Base-by-base conservation (phyloP, 805 yeast genomes). In the Yarrowia keelungensis region DNA sequence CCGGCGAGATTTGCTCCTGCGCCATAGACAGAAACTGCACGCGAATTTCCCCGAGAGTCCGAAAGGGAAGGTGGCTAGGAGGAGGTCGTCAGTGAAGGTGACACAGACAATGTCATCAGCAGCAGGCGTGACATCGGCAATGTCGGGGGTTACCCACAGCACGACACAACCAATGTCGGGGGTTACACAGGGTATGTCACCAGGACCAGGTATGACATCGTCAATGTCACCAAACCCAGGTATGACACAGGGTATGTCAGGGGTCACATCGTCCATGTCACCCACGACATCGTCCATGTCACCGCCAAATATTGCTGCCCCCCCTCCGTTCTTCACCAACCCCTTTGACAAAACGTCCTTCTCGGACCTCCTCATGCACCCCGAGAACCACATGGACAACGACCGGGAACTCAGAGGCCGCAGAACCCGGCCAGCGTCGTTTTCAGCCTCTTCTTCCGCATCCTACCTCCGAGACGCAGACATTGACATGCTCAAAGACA, bases 21-120 rank as follows among this genome's bases (percentile, higher is more conserved):
- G 99, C 70, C 99, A 95, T 81, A 97, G 92, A 80, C 98, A 92
- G 79, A 95, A 95, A 76, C 84, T 95, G 43, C 99, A 95, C 64
- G 80, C 80, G 1, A 70, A 75, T 14, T 76, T 78, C 68, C 73
- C 78, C 7, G 78, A 76, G 62, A 67, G 72, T 35, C 70, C 72
- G 10, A 67, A 64, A 47, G 62, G 46, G 15, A 62, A 62, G 56
- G 47, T 41, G 32, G 8, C 9, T 5, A 19, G 59, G 9, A 35
- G 70, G 8, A 19, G 64, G 2, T n/a, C 49, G 8, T 36, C 38
- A 50, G 70, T 10, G 19, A 19, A 19, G 32, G 32, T 26, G 32
- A 26, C 19, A 22, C 45, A 42, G 45, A 12, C n/a, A 2, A 26
- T 26, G 32, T 26, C 32, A 5, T 5, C 32, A 26, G 32, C 7